A percentile compares a stretch with the other conserved stretches of the same genome.
phyloP scores from a whole-genome alignment of 768 basidiomycete genomes.

The Thelephora ganbajun region DNA sequence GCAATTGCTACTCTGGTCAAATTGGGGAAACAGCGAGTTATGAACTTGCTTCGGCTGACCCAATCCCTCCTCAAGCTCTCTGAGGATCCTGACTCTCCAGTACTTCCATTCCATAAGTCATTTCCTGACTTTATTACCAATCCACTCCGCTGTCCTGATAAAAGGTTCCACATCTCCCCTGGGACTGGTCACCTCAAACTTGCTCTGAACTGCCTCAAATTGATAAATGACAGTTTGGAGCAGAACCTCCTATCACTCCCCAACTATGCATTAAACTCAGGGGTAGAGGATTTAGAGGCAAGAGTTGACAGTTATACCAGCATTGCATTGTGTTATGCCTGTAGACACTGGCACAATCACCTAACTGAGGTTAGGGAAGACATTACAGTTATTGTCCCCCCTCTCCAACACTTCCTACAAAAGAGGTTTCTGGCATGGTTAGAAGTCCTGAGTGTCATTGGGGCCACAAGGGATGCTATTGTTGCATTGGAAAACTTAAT shows the following conservation, averaged over 20 bases:
- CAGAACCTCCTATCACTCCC: neutral
- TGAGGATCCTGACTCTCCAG: neutral
- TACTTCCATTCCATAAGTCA: neutral
- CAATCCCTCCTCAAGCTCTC: neutral
- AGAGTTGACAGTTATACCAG: neutral
- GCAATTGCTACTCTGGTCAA: neutral
- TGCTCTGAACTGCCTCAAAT: neutral
- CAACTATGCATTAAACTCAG: neutral
- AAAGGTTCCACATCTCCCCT: neutral
- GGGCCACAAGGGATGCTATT: neutral
- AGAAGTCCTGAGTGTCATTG: constrained; percentile 1
- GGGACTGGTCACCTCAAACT: neutral
- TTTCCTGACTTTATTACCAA: neutral
- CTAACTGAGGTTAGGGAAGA: neutral
- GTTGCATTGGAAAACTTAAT: no score
- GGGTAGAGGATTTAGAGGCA: neutral
- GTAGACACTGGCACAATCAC: neutral
- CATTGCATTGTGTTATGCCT: neutral
- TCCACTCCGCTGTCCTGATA: neutral
- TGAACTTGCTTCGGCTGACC: neutral
- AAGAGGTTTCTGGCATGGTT: constrained; percentile 1
- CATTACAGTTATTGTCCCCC: neutral
- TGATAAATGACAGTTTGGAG: neutral
- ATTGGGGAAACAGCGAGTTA: neutral
- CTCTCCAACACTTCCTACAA: neutral